phyloP scores from a whole-genome alignment of 768 basidiomycete genomes.

The Hypholoma fasciculare region DNA sequence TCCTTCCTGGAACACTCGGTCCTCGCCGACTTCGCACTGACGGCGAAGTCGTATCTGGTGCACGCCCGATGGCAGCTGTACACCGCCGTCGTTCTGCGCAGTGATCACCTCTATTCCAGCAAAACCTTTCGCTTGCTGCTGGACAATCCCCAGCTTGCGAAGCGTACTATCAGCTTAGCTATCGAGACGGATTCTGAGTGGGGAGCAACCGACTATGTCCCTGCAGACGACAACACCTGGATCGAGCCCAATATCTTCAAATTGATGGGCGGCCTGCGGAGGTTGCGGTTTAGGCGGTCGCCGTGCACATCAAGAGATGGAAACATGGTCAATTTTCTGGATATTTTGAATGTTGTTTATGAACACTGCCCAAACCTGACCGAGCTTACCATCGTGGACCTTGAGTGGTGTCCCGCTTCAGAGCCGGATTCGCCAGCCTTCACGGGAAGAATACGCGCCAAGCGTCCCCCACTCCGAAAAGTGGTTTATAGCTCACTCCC shows the following conservation, averaged over 20 bases:
- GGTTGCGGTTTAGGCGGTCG: not conserved
- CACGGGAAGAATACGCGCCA: not conserved
- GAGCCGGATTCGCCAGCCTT: not conserved
- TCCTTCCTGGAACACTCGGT: not conserved
- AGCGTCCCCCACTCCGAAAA: not conserved
- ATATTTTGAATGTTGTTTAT: constrained; percentile 4
- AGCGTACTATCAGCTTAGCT: not conserved
- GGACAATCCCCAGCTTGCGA: not conserved
- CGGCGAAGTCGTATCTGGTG: not conserved
- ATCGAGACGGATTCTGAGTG: not conserved
- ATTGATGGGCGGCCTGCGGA: not conserved
- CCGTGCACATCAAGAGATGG: not conserved
- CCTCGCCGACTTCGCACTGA: not conserved
- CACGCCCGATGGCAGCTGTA: constrained; percentile 2
- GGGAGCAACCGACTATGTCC: not conserved
- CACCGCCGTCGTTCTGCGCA: not conserved
- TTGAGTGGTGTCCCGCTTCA: not conserved
- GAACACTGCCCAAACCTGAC: not conserved
- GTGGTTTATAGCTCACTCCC: not conserved
- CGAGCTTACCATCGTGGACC: not conserved
- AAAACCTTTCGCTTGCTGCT: not conserved
- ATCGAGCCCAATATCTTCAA: constrained; percentile 2
- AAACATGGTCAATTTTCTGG: not conserved
- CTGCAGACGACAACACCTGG: not conserved
- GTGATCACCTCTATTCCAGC: not conserved